A percentile compares a stretch with the other conserved stretches of the same genome.
These are phyloP conservation scores for Pharus latifolius DNA, from an alignment of 176 grass and related monocot species.

Conservation along the genomic window DNA sequence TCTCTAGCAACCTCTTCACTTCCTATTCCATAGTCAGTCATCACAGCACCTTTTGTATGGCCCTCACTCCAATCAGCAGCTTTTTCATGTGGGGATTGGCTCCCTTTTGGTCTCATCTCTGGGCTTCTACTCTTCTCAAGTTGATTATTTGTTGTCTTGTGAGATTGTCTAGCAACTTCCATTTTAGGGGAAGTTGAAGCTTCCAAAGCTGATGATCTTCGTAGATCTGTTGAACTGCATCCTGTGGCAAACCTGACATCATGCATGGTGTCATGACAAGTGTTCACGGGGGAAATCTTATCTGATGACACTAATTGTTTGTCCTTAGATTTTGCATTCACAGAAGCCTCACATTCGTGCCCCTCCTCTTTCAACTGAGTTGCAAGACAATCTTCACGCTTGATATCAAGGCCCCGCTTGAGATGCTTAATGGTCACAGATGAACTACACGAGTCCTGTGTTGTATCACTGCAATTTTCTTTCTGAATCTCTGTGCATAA, in stretches of 20 bases:
- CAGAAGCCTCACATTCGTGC: neutral
- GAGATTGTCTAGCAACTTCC: neutral
- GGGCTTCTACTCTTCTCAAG: slow-evolving; percentile 18
- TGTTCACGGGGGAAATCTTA: neutral
- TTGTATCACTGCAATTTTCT: neutral
- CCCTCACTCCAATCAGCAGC: slow-evolving; percentile 6
- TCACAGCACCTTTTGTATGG: slow-evolving; percentile 12
- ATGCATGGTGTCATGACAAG: neutral
- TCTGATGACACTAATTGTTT: slow-evolving; percentile 14
- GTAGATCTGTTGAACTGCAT: slow-evolving; percentile 6
- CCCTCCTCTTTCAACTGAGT: neutral
- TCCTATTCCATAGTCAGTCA: slow-evolving; percentile 14
- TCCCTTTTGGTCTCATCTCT: slow-evolving; percentile 11
- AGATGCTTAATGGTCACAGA: slow-evolving; percentile 19
- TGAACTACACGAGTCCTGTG: neutral
- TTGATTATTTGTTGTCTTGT: neutral
- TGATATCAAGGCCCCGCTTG: neutral
- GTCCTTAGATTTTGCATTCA: slow-evolving; percentile 6
- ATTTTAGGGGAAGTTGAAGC: slow-evolving; percentile 19
- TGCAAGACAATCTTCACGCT: neutral
- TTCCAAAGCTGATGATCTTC: neutral
- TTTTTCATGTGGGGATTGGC: slow-evolving; percentile 15
- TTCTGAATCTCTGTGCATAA: slow-evolving; percentile 3
- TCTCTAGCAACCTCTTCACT: slow-evolving; percentile 20
- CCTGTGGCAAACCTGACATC: neutral